Conservation (phyloP, 2,329 filamentous ascomycete genomes). For the Ceratocystis alfenasii region DNA sequence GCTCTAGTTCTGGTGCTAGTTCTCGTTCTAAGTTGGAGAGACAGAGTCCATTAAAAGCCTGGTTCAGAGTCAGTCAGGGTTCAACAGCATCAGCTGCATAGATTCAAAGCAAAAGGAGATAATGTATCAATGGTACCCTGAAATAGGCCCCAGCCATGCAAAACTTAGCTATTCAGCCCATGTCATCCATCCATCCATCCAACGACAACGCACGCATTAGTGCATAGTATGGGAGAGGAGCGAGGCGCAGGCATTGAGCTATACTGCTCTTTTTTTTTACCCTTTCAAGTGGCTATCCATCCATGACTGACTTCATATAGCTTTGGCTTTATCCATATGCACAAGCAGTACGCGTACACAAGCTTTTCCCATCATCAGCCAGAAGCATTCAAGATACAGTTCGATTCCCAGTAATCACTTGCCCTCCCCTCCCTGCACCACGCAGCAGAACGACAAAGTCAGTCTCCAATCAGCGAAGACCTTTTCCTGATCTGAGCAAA, state of each 20-base stretch:
- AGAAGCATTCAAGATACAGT: too few relatives aligned
- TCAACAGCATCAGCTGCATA: neutral
- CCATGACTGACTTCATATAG: neutral
- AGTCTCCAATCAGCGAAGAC: neutral
- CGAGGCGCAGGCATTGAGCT: neutral
- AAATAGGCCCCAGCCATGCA: slow-evolving; percentile 5
- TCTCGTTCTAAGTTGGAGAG: too few relatives aligned
- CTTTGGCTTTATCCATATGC: neutral
- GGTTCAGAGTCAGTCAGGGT: neutral
- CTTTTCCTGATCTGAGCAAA: neutral
- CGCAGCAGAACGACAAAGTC: neutral
- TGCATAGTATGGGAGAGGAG: neutral
- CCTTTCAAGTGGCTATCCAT: neutral
- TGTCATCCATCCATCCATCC: neutral
- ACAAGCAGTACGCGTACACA: too few relatives aligned
- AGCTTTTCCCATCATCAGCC: too few relatives aligned
- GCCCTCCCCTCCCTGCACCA: neutral
- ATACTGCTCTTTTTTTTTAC: neutral
- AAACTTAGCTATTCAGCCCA: neutral
- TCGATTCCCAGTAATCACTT: too few relatives aligned
- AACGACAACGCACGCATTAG: slow-evolving; percentile 1
- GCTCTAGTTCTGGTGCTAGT: too few relatives aligned
- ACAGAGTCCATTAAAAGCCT: neutral
- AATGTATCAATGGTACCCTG: neutral
- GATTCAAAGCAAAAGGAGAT: neutral